Evolutionary conservation across 441 rosid genomes (phyloP), one percentile per base, ranked within the genome.

Genomic region (Pelargonium australe): DNA sequence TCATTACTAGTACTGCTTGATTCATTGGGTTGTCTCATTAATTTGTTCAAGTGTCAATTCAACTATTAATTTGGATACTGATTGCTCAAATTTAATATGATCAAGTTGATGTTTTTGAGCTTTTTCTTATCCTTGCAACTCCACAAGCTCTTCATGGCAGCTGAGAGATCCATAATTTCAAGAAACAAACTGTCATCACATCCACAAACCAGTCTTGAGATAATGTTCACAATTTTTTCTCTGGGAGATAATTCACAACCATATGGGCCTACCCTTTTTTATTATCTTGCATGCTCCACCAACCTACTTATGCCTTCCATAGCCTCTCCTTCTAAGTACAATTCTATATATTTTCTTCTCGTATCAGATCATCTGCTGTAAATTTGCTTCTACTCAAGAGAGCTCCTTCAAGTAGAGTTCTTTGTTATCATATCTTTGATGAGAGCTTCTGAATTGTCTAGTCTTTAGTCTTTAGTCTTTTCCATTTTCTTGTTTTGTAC

Each of bases 181-280:
- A 41, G 11, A 16, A 69, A 25, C 11, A 43, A 37, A 51, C 14
- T 45, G 13, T 23, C 37, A 65, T 65, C 64, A 51, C 16, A 34
- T 40, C 72, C 31, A 58, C 55, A 62, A 55, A 65, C 10, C 10
- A 17, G 4, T 5, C 1, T 10, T 14, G 13, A 63, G 64, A 49
- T 63, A 28, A 63, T 2, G 17, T 23, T 34, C 13, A 47, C 47
- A 20, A 47, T 28, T 63, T 19, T 5, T 63, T 14, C n/a, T n/a
- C 1, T 7, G 8, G 9, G 58, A 64, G 45, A 63, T 28, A 70
- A 17, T 12, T 61, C 3, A 63, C 67, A 69, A 69, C 66, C 73
- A 64, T 4, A 41, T 10, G 83, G 79, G 16, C 80, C 87, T 77
- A 73, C 80, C 2, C 11, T n/a, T 66, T 47, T 63, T 53, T 53